A percentile compares a stretch with the other conserved stretches of the same genome.
Conservation (phyloP, 768 basidiomycete genomes). For the Termitomyces sp. region DNA sequence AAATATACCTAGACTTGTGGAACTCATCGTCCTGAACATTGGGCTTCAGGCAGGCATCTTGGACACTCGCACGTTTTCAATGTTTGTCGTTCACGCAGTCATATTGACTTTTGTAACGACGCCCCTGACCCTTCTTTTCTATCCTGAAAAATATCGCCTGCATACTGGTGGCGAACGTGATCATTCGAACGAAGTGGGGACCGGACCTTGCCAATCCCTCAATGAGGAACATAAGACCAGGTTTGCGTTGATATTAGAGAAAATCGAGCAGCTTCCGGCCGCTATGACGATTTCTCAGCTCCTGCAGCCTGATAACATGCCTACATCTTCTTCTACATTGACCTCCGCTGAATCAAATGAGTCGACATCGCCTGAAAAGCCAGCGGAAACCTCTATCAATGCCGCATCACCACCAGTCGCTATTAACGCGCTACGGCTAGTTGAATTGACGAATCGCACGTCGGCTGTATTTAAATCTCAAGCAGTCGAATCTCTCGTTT, state of each 20-base stretch:
- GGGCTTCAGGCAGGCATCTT: constrained; percentile 68
- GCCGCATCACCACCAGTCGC: constrained; percentile 23
- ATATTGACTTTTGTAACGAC: constrained; percentile 82
- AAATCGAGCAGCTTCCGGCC: constrained; percentile 74
- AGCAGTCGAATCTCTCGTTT: constrained; percentile 63
- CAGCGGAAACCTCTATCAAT: background rate
- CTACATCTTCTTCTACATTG: constrained; percentile 2
- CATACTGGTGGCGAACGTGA: constrained; percentile 22
- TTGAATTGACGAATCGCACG: constrained; percentile 86
- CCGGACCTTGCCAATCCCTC: constrained; percentile 12
- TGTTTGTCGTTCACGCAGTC: constrained; percentile 82
- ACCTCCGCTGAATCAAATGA: constrained; percentile 26
- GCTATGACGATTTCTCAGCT: constrained; percentile 81
- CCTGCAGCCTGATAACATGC: constrained; percentile 36
- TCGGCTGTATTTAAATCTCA: constrained; percentile 83
- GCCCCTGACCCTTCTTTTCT: constrained; percentile 73
- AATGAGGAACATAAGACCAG: constrained; percentile 45
- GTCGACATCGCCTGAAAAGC: constrained; percentile 11
- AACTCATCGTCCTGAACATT: constrained; percentile 90
- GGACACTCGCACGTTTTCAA: constrained; percentile 68
- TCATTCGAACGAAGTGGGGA: constrained; percentile 18
- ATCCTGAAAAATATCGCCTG: constrained; percentile 58
- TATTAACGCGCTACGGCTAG: constrained; percentile 78
- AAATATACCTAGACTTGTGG: constrained; percentile 50
- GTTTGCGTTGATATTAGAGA: constrained; percentile 75